phyloP scores from a whole-genome alignment of 2,329 filamentous ascomycete species.

The Colletotrichum shisoi region DNA sequence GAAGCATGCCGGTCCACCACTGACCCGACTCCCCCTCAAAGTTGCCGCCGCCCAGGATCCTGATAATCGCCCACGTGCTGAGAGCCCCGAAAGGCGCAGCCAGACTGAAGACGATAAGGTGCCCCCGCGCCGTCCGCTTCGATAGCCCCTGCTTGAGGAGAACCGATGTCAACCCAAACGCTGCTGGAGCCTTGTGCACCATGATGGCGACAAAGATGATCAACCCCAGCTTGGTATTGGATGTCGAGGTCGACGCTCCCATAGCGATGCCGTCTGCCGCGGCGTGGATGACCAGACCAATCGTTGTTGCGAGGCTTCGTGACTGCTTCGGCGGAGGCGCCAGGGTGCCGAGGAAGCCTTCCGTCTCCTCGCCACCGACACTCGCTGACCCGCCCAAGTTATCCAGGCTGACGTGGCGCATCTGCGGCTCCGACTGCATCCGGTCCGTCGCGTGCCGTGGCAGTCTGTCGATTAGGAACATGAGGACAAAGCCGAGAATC shows the following conservation, averaged over 20 bases:
- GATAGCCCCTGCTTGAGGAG: slow-evolving; percentile 89
- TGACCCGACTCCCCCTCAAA: slow-evolving; percentile 68
- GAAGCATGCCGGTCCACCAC: slow-evolving; percentile 90
- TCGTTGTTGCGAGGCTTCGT: slow-evolving; percentile 80
- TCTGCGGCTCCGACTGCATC: slow-evolving; percentile 70
- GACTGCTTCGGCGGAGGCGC: slow-evolving; percentile 65
- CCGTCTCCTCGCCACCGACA: slow-evolving; percentile 63
- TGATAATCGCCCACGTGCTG: slow-evolving; percentile 80
- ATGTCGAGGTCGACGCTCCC: slow-evolving; percentile 82
- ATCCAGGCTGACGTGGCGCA: slow-evolving; percentile 87
- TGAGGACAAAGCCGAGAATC: slow-evolving; percentile 87
- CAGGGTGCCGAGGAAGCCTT: slow-evolving; percentile 67
- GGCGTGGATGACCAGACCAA: slow-evolving; percentile 94
- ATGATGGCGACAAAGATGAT: slow-evolving; percentile 97
- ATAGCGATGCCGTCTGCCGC: slow-evolving; percentile 95
- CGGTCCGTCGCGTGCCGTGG: slow-evolving; percentile 75
- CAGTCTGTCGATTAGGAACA: slow-evolving; percentile 93
- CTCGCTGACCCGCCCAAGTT: slow-evolving; percentile 68
- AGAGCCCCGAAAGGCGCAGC: slow-evolving; percentile 88
- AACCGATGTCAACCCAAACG: slow-evolving; percentile 91
- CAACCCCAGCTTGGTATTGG: slow-evolving; percentile 78
- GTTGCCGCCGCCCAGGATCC: slow-evolving; percentile 71
- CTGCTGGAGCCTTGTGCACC: slow-evolving; percentile 95
- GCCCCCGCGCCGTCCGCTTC: slow-evolving; percentile 82
- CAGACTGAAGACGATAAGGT: slow-evolving; percentile 89